phyloP scores from a whole-genome alignment of 2,329 filamentous ascomycete species.

The Fusarium vanettenii region DNA sequence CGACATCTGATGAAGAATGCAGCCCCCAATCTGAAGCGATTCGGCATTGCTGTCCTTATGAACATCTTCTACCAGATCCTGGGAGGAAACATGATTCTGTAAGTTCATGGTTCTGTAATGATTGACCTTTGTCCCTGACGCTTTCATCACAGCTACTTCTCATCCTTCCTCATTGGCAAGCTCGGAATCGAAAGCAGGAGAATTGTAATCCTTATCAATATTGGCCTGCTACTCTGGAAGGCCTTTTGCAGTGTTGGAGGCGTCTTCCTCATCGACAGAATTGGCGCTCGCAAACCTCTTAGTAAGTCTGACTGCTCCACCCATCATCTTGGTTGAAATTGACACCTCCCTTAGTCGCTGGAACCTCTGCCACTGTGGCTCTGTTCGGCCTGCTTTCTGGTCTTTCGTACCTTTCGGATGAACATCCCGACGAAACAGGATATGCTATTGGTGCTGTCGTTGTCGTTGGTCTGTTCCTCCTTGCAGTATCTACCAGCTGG shows the following conservation, averaged over 20 bases:
- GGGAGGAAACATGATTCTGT: slow-evolving; percentile 22
- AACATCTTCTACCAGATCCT: slow-evolving; percentile 15
- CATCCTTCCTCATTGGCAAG: slow-evolving; percentile 1
- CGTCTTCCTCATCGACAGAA: slow-evolving; percentile 14
- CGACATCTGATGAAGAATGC: not conserved
- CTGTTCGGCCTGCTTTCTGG: not conserved
- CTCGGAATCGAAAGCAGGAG: not conserved
- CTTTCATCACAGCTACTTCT: slow-evolving; percentile 6
- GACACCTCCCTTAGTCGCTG: not conserved
- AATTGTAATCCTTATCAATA: slow-evolving; percentile 6
- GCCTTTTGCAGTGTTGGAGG: slow-evolving; percentile 5
- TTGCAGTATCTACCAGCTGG: slow-evolving; percentile 15
- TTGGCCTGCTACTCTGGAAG: slow-evolving; percentile 9
- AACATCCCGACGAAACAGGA: not conserved
- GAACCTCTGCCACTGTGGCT: not conserved
- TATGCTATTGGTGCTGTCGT: slow-evolving; percentile 12
- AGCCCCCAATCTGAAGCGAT: slow-evolving; percentile 14
- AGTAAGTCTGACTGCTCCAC: not conserved
- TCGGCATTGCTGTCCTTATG: slow-evolving; percentile 2
- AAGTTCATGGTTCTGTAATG: not conserved
- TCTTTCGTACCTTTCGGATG: not conserved
- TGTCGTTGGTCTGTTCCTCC: slow-evolving; percentile 10
- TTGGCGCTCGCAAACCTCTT: slow-evolving; percentile 11
- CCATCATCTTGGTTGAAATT: not conserved
- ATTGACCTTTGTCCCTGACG: not conserved